Evolutionary conservation across 257 asterid genomes (phyloP).

Genomic region (Verbascum thapsus): DNA sequence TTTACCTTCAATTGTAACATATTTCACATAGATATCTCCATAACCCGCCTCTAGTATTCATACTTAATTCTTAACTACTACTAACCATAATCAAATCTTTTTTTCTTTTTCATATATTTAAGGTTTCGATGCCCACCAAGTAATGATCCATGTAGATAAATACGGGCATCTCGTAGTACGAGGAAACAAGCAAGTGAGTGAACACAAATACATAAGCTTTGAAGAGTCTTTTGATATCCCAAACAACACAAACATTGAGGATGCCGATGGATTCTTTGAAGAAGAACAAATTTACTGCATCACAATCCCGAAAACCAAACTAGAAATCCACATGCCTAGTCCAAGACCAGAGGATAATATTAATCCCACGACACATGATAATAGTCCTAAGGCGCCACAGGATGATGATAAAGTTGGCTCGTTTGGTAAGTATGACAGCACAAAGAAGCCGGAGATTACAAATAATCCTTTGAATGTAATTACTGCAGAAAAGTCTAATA

Average conservation of each 20-base stretch:
- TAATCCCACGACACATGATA: background rate
- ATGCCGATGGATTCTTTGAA: constrained; percentile 30
- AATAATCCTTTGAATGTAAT: constrained; percentile 23
- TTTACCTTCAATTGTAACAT: too few relatives aligned
- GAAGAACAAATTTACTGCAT: constrained; percentile 32
- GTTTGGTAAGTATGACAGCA: background rate
- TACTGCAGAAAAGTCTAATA: background rate
- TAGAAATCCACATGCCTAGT: constrained; percentile 3
- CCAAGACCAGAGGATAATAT: too few relatives aligned
- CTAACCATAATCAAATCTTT: background rate
- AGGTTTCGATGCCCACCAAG: constrained; percentile 36
- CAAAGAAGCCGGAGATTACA: background rate
- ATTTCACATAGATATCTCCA: too few relatives aligned
- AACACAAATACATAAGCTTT: constrained; percentile 37
- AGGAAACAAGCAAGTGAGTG: constrained; percentile 33
- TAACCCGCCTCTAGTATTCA: too few relatives aligned
- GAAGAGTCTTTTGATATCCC: constrained; percentile 37
- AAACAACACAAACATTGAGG: constrained; percentile 26
- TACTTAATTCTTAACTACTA: background rate
- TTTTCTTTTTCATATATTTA: background rate
- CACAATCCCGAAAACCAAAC: constrained; percentile 31
- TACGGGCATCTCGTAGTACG: constrained; percentile 44
- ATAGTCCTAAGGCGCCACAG: background rate
- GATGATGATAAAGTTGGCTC: constrained; percentile 3
- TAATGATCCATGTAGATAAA: constrained; percentile 34